A percentile compares a stretch with the other conserved stretches of the same genome.
Evolutionary conservation across 768 basidiomycete genomes (phyloP).

Genomic region (Daedaleopsis nitida): DNA sequence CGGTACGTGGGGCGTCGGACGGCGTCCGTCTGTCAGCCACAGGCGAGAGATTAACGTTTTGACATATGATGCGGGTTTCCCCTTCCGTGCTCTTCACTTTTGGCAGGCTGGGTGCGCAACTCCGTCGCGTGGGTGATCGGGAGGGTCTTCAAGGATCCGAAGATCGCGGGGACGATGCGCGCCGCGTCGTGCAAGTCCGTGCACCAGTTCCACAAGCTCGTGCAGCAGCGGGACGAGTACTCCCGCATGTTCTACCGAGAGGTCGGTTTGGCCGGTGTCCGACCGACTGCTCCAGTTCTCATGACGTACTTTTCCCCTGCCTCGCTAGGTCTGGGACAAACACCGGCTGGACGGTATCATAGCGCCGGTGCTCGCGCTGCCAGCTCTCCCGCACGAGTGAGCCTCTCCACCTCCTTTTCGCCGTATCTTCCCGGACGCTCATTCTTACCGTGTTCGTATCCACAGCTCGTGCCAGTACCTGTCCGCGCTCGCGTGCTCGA

Average conservation of each 20-base stretch:
- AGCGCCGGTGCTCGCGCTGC: conserved; percentile 72
- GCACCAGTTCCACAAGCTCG: conserved; percentile 48
- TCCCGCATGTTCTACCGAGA: conserved; percentile 52
- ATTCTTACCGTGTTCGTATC: background rate
- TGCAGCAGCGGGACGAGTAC: conserved; percentile 47
- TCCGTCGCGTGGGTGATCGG: conserved; percentile 46
- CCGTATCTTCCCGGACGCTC: conserved; percentile 12
- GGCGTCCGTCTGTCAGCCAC: background rate
- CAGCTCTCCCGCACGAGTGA: conserved; percentile 72
- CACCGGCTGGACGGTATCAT: conserved; percentile 72
- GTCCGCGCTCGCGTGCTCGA: background rate
- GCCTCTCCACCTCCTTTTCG: conserved; percentile 15
- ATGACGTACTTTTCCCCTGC: background rate
- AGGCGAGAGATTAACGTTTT: background rate
- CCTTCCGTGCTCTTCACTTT: too few relatives aligned
- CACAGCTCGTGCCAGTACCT: conserved; percentile 9
- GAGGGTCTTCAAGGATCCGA: conserved; percentile 45
- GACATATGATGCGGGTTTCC: background rate
- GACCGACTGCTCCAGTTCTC: conserved; percentile 10
- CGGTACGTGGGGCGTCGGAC: background rate
- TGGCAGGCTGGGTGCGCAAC: conserved; percentile 43
- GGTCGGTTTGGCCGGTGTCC: conserved; percentile 38
- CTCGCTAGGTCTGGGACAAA: conserved; percentile 72
- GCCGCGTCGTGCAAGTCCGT: conserved; percentile 48
- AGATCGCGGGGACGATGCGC: conserved; percentile 46